These are phyloP conservation scores for Clavispora santaluciae DNA, from an alignment of 805 yeast species.

Conservation along the genomic window DNA sequence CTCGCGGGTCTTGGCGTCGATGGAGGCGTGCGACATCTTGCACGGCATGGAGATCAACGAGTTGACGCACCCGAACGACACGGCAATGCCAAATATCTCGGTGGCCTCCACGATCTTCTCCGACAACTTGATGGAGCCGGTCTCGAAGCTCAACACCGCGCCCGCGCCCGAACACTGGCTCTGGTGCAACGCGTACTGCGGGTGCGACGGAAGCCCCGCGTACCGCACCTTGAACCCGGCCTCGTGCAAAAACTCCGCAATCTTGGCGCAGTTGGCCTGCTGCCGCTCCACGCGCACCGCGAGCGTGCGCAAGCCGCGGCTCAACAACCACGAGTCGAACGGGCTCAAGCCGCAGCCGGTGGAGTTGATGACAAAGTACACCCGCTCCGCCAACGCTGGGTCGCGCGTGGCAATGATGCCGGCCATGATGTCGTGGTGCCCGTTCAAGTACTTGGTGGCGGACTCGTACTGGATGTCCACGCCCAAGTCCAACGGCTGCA, in stretches of 20 bases:
- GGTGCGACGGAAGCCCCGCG: conserved; percentile 80
- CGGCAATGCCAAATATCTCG: conserved; percentile 80
- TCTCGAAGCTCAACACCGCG: conserved; percentile 84
- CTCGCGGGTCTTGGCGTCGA: conserved; percentile 78
- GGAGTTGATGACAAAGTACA: conserved; percentile 78
- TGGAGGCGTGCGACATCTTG: conserved; percentile 95
- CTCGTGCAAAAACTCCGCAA: conserved; percentile 68
- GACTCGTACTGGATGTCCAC: conserved; percentile 91
- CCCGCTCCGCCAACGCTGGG: conserved; percentile 56
- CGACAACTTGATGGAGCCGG: conserved; percentile 64
- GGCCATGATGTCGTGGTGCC: conserved; percentile 97
- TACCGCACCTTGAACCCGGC: conserved; percentile 75
- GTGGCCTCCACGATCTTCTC: conserved; percentile 73
- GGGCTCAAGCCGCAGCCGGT: conserved; percentile 92
- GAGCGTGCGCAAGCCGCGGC: conserved; percentile 85
- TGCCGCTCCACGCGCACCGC: conserved; percentile 84
- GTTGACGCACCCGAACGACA: conserved; percentile 91
- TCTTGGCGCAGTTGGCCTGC: conserved; percentile 69
- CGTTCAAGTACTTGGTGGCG: conserved; percentile 88
- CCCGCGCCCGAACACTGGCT: conserved; percentile 81
- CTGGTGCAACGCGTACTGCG: conserved; percentile 74
- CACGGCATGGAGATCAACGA: conserved; percentile 92
- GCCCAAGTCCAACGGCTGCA: conserved; percentile 81
- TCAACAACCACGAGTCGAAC: conserved; percentile 84
- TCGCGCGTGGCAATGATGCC: conserved; percentile 77